A percentile compares a stretch with the other conserved stretches of the same genome.
These are phyloP conservation scores for Pseudozyma tsukubaensis DNA, from an alignment of 1,284 basidiomycete genomes.

Conservation along the genomic window DNA sequence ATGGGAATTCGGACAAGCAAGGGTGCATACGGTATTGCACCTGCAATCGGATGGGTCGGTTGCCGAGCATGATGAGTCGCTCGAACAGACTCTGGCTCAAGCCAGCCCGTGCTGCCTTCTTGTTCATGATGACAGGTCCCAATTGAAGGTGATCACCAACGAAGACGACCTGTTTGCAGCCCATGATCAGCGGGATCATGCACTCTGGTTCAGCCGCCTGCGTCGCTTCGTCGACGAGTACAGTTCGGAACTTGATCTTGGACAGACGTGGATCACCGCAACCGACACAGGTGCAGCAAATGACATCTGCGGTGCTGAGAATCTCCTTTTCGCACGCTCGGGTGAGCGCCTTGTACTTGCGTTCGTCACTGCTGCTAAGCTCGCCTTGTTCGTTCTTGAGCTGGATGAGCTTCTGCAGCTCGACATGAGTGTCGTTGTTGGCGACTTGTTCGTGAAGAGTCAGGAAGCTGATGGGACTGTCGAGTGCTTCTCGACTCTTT, in stretches of 20 bases:
- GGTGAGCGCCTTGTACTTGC: constrained; percentile 96
- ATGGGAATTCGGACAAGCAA: constrained; percentile 97
- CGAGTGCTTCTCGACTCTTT: constrained; percentile 95
- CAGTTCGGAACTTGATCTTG: constrained; percentile 97
- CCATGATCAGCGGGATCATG: constrained; percentile 98
- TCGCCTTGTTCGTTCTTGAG: constrained; percentile 98
- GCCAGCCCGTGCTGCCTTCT: constrained; percentile 97
- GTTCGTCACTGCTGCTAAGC: constrained; percentile 92
- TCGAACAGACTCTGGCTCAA: constrained; percentile 98
- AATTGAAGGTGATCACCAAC: constrained; percentile 98
- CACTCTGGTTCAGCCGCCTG: constrained; percentile 99
- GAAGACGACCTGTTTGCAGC: constrained; percentile 95
- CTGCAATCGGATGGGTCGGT: constrained; percentile 95
- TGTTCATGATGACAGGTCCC: constrained; percentile 99
- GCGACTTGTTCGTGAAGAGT: constrained; percentile 97
- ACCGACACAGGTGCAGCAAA: constrained; percentile 98
- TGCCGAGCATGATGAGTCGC: constrained; percentile 91
- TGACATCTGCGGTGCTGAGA: constrained; percentile 91
- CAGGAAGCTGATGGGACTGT: constrained; percentile 90
- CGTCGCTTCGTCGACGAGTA: constrained; percentile 97
- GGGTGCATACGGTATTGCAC: constrained; percentile 99
- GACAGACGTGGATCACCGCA: constrained; percentile 93
- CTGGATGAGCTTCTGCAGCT: constrained; percentile 96
- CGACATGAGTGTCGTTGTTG: constrained; percentile 79
- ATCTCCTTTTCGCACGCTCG: constrained; percentile 97